These are phyloP conservation scores for Fusarium secorum DNA, from an alignment of 2,329 filamentous ascomycete species.

Conservation along the genomic window DNA sequence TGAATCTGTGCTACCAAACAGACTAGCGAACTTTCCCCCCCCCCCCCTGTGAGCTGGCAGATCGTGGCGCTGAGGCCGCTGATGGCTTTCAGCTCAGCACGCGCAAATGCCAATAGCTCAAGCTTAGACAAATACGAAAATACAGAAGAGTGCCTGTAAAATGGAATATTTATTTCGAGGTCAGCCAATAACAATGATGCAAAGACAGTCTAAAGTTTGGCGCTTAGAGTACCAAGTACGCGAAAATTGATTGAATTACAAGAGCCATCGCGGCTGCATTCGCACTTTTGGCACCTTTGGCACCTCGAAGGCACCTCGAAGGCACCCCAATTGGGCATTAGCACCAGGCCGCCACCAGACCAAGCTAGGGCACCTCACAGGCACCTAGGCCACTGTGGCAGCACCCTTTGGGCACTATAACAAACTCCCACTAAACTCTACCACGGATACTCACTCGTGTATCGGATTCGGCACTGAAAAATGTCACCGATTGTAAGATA, in stretches of 20 bases:
- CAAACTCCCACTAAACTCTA: not conserved
- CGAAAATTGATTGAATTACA: not conserved
- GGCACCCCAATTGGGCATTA: not conserved
- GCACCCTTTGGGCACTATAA: not conserved
- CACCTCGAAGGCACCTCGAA: not conserved
- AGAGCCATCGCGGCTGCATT: not conserved
- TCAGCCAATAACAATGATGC: too few relatives aligned
- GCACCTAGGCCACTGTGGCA: not conserved
- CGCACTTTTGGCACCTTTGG: too few relatives aligned
- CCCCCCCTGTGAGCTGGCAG: not conserved
- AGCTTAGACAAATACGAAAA: not conserved
- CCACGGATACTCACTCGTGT: fast-evolving
- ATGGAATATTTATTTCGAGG: not conserved
- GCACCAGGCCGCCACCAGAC: not conserved
- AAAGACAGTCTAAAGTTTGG: too few relatives aligned
- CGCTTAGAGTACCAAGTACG: too few relatives aligned
- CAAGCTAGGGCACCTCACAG: not conserved
- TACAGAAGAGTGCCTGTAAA: too few relatives aligned
- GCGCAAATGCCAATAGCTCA: not conserved
- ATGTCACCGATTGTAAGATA: not conserved
- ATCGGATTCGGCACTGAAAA: not conserved
- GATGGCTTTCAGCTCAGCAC: not conserved
- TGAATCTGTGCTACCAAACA: not conserved
- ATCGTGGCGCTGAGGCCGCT: not conserved
- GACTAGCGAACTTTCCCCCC: too few relatives aligned